These are phyloP conservation scores for Hamigera avellanea DNA, from an alignment of 495 filamentous ascomycete genomes.

Conservation along the genomic window DNA sequence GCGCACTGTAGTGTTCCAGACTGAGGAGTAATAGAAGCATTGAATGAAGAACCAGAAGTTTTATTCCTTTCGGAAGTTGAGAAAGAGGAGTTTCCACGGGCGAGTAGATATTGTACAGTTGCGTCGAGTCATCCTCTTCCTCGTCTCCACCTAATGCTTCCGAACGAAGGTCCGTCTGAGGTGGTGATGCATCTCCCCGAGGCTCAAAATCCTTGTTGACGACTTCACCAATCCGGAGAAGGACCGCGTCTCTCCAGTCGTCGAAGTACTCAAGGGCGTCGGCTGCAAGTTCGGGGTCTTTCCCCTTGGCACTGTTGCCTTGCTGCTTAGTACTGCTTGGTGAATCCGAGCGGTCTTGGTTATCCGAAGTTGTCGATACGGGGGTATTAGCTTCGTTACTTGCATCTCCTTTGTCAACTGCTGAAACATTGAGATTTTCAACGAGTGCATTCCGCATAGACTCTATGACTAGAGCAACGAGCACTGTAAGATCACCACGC, in stretches of 20 bases:
- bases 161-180: conserved; percentile 6
- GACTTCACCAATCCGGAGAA: conserved; percentile 51
- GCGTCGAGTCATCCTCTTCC: conserved; percentile 14
- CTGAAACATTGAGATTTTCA: conserved; percentile 25
- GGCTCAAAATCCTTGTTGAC: conserved; percentile 46
- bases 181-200: no score
- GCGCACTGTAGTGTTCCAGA: conserved; percentile 67
- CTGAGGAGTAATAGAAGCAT: conserved; percentile 66
- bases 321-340: conserved; percentile 1
- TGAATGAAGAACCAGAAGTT: conserved; percentile 42
- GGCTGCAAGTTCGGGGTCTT: conserved; percentile 24
- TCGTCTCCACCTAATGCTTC: conserved; percentile 11
- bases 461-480: conserved; percentile 30
- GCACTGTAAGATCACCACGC: conserved; percentile 35
- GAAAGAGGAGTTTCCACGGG: conserved; percentile 34
- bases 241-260: conserved; percentile 49
- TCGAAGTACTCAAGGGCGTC: conserved; percentile 44
- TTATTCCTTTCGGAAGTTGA: conserved; percentile 26
- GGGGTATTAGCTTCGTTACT: background rate
- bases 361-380: no score
- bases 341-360: no score
- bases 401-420: background rate
- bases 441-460: conserved; percentile 33
- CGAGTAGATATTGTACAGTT: conserved; percentile 30
- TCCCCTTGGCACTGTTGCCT: conserved; percentile 8